Conservation (phyloP, 2,329 filamentous ascomycete genomes). For the Pseudonectria buxi region DNA sequence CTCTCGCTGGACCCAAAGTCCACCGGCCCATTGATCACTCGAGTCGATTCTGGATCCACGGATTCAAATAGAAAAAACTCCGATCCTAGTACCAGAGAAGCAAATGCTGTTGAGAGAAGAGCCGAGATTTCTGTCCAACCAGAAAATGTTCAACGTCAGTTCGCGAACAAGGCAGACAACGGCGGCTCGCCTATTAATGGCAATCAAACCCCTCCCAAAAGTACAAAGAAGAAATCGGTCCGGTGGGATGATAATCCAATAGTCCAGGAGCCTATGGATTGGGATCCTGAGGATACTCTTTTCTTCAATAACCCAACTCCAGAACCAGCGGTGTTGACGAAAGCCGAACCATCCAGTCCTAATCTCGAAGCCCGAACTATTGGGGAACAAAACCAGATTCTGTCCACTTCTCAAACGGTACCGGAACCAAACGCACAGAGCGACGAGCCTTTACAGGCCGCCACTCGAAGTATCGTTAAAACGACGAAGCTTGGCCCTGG, state of each 20-base stretch:
- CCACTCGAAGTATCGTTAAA: conserved; percentile 5
- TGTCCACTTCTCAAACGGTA: background rate
- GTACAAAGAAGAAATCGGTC: conserved; percentile 21
- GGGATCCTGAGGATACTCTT: conserved; percentile 15
- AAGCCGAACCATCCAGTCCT: too few relatives aligned
- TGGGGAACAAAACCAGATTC: background rate
- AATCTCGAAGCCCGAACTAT: background rate
- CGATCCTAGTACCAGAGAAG: background rate
- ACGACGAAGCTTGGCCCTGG: conserved; percentile 12
- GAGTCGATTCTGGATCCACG: background rate
- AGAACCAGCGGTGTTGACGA: background rate
- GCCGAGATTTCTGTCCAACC: background rate
- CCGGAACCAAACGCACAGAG: background rate
- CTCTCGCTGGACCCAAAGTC: conserved; percentile 26
- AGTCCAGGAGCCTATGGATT: conserved; percentile 17
- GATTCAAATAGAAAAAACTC: background rate
- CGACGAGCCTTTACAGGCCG: background rate
- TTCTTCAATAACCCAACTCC: conserved; percentile 13
- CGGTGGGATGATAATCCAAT: conserved; percentile 21
- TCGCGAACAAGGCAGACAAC: too few relatives aligned
- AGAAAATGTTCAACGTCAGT: too few relatives aligned
- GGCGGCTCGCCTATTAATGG: background rate
- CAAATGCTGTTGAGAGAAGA: conserved; percentile 5
- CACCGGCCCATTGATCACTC: conserved; percentile 1
- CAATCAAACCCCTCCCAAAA: conserved; percentile 5